Conservation (phyloP, 1,284 basidiomycete species). For the Pyrrhoderma noxium region DNA sequence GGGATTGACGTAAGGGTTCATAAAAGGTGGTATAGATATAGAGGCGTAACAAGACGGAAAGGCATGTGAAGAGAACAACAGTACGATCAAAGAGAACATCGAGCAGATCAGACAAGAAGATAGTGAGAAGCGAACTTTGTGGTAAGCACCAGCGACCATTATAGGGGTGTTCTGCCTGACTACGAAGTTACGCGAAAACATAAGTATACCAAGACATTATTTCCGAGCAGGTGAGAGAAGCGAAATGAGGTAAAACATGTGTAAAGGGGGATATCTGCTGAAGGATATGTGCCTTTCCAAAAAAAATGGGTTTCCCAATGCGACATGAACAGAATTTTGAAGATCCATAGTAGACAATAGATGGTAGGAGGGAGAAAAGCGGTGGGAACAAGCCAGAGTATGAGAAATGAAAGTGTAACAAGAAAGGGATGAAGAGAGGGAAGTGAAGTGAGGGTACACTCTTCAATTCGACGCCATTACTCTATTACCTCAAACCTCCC, state of each 20-base stretch:
- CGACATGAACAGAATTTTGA: slow-evolving; percentile 4
- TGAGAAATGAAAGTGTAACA: background rate
- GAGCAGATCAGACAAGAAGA: background rate
- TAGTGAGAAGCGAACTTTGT: too few relatives aligned
- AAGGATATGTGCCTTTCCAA: too few relatives aligned
- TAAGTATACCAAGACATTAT: slow-evolving; percentile 1
- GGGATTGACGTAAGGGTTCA: background rate
- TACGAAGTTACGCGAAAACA: background rate
- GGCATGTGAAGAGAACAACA: background rate
- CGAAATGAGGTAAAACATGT: too few relatives aligned
- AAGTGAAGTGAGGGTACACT: background rate
- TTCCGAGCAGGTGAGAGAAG: background rate
- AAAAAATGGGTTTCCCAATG: background rate
- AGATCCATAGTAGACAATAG: background rate
- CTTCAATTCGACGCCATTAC: slow-evolving; percentile 26
- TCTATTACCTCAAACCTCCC: slow-evolving; percentile 67
- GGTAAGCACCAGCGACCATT: too few relatives aligned
- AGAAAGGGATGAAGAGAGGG: slow-evolving; percentile 7
- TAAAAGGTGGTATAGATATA: background rate
- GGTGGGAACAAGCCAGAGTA: background rate
- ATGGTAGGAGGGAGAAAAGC: background rate
- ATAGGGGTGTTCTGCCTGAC: too few relatives aligned
- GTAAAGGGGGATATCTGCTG: too few relatives aligned
- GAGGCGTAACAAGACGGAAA: background rate
- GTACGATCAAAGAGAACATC: background rate